These are phyloP conservation scores for Daedaleopsis nitida DNA, from an alignment of 768 basidiomycete species.

Conservation along the genomic window DNA sequence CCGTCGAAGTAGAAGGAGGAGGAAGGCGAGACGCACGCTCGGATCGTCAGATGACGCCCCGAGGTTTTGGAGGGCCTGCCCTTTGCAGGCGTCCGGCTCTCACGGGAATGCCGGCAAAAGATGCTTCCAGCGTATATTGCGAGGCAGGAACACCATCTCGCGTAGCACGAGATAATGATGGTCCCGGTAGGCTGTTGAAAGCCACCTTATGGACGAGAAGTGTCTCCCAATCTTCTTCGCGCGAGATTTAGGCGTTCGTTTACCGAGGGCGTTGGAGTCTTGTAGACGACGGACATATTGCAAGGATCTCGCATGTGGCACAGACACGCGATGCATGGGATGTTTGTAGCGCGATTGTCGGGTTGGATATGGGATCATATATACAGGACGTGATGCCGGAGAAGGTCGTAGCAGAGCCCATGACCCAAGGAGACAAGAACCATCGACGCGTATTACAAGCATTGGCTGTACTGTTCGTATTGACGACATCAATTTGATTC, in stretches of 20 bases:
- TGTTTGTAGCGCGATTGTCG: neutral
- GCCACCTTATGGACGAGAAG: neutral
- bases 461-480: constrained; percentile 37
- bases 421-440: no score
- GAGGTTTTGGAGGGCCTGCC: constrained; percentile 8
- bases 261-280: neutral
- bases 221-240: neutral
- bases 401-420: no score
- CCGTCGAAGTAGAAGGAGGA: neutral
- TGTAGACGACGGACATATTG: neutral
- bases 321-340: neutral
- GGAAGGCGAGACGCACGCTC: neutral
- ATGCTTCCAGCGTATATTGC: neutral
- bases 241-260: neutral
- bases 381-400: neutral
- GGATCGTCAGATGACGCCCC: constrained; percentile 12
- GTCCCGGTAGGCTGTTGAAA: neutral
- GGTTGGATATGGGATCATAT: neutral
- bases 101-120: neutral
- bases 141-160: neutral
- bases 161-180: neutral
- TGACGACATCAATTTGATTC: neutral
- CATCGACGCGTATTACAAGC: constrained; percentile 22
- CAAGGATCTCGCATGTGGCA: neutral
- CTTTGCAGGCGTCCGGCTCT: constrained; percentile 2